Evolutionary conservation across 1,284 basidiomycete genomes (phyloP).

Genomic region (Trichosporon inkin): DNA sequence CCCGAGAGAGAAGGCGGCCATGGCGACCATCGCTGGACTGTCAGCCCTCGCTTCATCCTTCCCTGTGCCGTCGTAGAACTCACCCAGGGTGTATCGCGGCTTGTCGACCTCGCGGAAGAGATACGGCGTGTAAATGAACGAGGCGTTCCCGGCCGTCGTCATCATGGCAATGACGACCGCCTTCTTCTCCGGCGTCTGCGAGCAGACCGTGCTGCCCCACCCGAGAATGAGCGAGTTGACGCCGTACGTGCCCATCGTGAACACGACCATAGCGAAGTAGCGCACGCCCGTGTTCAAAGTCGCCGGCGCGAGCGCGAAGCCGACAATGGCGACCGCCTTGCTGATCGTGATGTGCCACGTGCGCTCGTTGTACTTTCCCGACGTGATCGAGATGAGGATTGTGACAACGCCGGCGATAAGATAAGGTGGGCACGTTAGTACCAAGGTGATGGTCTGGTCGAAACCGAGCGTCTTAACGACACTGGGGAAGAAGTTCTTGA

Average conservation of each 20-base stretch:
- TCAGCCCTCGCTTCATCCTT: background rate
- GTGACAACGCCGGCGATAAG: conserved; percentile 29
- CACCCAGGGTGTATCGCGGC: conserved; percentile 25
- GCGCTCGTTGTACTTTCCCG: conserved; percentile 30
- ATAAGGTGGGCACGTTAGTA: conserved; percentile 48
- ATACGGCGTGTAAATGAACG: conserved; percentile 36
- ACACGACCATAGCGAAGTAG: conserved; percentile 33
- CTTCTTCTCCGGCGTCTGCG: conserved; percentile 38
- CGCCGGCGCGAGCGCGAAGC: conserved; percentile 33
- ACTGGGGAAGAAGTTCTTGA: conserved; percentile 37
- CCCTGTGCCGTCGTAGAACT: background rate
- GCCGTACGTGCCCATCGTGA: conserved; percentile 33
- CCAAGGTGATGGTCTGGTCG: conserved; percentile 38
- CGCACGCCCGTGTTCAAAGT: conserved; percentile 34
- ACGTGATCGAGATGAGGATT: conserved; percentile 27
- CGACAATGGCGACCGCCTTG: conserved; percentile 29
- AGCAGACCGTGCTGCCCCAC: conserved; percentile 34
- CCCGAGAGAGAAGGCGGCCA: conserved; percentile 26
- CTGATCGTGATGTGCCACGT: conserved; percentile 33
- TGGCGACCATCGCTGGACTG: conserved; percentile 18
- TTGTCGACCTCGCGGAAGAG: conserved; percentile 28
- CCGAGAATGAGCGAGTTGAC: conserved; percentile 38
- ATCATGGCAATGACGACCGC: conserved; percentile 33
- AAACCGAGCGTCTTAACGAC: conserved; percentile 35
- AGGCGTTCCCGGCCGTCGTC: conserved; percentile 26